phyloP scores from a whole-genome alignment of 2,329 filamentous ascomycete species.

The Fusarium dlaminii region DNA sequence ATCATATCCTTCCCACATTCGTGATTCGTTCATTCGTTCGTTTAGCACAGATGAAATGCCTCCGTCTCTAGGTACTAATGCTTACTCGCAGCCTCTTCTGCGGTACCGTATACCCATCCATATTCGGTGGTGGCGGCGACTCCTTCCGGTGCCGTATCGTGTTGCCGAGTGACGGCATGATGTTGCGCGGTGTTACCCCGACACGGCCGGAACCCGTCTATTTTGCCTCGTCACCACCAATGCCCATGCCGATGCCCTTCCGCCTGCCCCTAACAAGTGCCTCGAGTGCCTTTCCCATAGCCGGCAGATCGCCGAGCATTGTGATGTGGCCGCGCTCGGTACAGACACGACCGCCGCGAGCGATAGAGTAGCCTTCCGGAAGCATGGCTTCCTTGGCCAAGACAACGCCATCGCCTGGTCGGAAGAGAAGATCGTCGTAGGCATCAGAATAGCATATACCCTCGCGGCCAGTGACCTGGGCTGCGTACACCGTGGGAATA shows the following conservation, averaged over 20 bases:
- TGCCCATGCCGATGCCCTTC: slow-evolving; percentile 76
- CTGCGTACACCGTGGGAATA: slow-evolving; percentile 85
- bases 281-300: slow-evolving; percentile 77
- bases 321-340: slow-evolving; percentile 90
- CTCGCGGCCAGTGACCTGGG: slow-evolving; percentile 76
- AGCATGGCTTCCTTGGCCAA: slow-evolving; percentile 87
- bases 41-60: neutral
- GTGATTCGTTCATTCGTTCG: slow-evolving; percentile 3
- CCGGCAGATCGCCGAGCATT: slow-evolving; percentile 84
- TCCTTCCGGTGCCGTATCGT: slow-evolving; percentile 17
- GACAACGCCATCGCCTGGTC: slow-evolving; percentile 88
- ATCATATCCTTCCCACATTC: slow-evolving; percentile 1
- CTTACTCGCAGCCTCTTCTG: neutral
- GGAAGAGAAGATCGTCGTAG: slow-evolving; percentile 89
- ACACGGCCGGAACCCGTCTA: slow-evolving; percentile 16
- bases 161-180: slow-evolving; percentile 3
- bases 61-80: neutral
- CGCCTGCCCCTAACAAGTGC: slow-evolving; percentile 73
- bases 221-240: slow-evolving; percentile 3
- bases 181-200: slow-evolving; percentile 22
- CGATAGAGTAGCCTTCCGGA: slow-evolving; percentile 79
- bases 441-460: slow-evolving; percentile 79
- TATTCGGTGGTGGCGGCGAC: neutral
- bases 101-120: neutral
- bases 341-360: slow-evolving; percentile 77